Evolutionary conservation across 345 rosid genomes (phyloP).

Genomic region (Mallotus nudiflorus): DNA sequence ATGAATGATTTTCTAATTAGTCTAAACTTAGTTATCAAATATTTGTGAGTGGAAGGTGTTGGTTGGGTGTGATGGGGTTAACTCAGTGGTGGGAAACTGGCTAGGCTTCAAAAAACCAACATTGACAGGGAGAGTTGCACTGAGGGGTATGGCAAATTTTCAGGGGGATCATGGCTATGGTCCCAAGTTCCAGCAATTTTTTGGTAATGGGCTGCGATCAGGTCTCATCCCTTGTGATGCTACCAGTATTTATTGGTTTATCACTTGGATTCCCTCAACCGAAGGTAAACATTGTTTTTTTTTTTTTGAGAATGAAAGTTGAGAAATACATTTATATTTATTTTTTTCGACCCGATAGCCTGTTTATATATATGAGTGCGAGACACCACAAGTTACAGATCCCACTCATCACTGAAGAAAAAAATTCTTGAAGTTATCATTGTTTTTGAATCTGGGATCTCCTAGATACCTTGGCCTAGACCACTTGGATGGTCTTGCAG

Average conservation of each 20-base stretch:
- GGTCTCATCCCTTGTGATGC: conserved; percentile 56
- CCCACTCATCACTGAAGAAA: too few relatives aligned
- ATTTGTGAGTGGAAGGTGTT: conserved; percentile 40
- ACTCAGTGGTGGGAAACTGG: conserved; percentile 66
- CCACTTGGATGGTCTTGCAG: too few relatives aligned
- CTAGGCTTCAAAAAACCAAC: conserved; percentile 53
- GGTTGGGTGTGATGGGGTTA: conserved; percentile 74
- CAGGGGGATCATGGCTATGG: conserved; percentile 42
- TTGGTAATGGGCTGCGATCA: conserved; percentile 49
- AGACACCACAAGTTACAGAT: too few relatives aligned
- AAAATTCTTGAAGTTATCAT: too few relatives aligned
- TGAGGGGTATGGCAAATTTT: conserved; percentile 48
- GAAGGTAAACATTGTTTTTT: conserved; percentile 24
- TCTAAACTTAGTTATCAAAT: too few relatives aligned
- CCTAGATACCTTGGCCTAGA: too few relatives aligned
- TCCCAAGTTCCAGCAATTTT: conserved; percentile 31
- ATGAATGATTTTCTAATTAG: too few relatives aligned
- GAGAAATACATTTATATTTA: too few relatives aligned
- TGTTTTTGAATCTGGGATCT: too few relatives aligned
- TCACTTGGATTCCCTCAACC: conserved; percentile 38
- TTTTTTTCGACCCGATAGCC: too few relatives aligned
- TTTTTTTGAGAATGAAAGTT: background rate
- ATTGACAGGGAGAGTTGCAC: conserved; percentile 36
- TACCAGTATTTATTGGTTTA: conserved; percentile 45
- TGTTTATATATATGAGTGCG: too few relatives aligned